Evolutionary conservation across 345 rosid genomes (phyloP).

Genomic region (Gossypioides kirkii): DNA sequence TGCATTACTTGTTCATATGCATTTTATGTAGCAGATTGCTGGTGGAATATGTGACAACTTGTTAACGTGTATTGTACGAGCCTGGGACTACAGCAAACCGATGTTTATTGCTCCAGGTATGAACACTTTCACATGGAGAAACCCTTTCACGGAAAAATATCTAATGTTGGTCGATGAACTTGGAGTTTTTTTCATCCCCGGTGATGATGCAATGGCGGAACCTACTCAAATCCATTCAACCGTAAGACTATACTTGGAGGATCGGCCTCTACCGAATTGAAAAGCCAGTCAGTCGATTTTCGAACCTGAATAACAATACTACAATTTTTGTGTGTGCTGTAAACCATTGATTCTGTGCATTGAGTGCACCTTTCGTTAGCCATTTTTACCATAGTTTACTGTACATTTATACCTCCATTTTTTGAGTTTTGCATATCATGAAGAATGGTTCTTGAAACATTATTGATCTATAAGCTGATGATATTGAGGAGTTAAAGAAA

Average conservation of each 20-base stretch:
- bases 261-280: slow-evolving; percentile 35
- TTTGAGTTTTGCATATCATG: slow-evolving; percentile 5
- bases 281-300: not conserved
- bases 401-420: slow-evolving; percentile 11
- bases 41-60: slow-evolving; percentile 91
- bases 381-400: not conserved
- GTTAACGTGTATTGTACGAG: slow-evolving; percentile 79
- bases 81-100: slow-evolving; percentile 89
- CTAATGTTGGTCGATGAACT: slow-evolving; percentile 77
- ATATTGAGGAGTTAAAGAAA: not conserved
- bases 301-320: not conserved
- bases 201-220: slow-evolving; percentile 93
- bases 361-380: not conserved
- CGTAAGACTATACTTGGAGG: slow-evolving; percentile 64
- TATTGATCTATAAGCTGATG: not conserved
- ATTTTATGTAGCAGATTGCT: slow-evolving; percentile 52
- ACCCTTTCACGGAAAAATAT: slow-evolving; percentile 86
- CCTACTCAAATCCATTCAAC: slow-evolving; percentile 74
- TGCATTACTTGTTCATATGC: not conserved
- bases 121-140: slow-evolving; percentile 92
- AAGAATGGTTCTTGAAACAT: not conserved
- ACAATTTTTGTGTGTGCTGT: not conserved
- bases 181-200: slow-evolving; percentile 80
- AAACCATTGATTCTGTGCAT: not conserved
- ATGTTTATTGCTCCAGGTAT: slow-evolving; percentile 79